A percentile compares a stretch with the other conserved stretches of the same genome.
phyloP scores from a whole-genome alignment of 2,329 filamentous ascomycete genomes.

The Blumeria graminis region DNA sequence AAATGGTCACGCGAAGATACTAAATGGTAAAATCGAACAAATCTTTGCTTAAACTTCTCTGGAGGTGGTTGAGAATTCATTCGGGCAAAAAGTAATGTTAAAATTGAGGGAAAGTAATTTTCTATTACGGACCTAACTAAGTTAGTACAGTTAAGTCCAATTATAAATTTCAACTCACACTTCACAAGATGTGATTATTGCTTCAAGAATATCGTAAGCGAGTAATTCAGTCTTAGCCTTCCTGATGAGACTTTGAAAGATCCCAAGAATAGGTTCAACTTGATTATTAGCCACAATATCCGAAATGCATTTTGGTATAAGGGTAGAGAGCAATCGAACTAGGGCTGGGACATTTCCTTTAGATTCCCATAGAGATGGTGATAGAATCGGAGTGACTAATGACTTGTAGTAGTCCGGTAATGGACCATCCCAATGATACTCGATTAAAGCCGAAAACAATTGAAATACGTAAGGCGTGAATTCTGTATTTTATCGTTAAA shows the following conservation, averaged over 20 bases:
- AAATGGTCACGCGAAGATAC: conserved; percentile 46
- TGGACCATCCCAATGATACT: conserved; percentile 56
- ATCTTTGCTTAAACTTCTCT: conserved; percentile 65
- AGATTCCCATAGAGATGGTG: conserved; percentile 70
- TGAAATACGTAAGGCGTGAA: conserved; percentile 96
- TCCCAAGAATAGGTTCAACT: conserved; percentile 68
- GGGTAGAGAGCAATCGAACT: conserved; percentile 58
- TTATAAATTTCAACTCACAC: conserved; percentile 24
- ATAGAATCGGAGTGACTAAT: conserved; percentile 54
- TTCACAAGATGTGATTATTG: conserved; percentile 48
- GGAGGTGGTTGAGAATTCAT: conserved; percentile 31
- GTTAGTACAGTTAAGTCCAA: conserved; percentile 10
- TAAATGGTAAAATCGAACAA: conserved; percentile 86
- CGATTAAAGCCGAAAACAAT: conserved; percentile 71
- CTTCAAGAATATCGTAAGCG: conserved; percentile 55
- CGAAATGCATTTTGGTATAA: conserved; percentile 53
- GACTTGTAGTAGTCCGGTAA: conserved; percentile 62
- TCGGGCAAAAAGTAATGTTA: conserved; percentile 58
- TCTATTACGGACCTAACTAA: conserved; percentile 34
- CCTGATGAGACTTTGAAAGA: conserved; percentile 77
- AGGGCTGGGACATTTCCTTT: conserved; percentile 84
- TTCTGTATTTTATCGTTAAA: conserved; percentile 28
- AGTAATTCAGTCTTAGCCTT: conserved; percentile 42
- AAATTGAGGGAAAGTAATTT: conserved; percentile 28
- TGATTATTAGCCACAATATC: conserved; percentile 59